Evolutionary conservation across 2,329 filamentous ascomycete species (phyloP).

Genomic region (Fusarium austroafricanum): DNA sequence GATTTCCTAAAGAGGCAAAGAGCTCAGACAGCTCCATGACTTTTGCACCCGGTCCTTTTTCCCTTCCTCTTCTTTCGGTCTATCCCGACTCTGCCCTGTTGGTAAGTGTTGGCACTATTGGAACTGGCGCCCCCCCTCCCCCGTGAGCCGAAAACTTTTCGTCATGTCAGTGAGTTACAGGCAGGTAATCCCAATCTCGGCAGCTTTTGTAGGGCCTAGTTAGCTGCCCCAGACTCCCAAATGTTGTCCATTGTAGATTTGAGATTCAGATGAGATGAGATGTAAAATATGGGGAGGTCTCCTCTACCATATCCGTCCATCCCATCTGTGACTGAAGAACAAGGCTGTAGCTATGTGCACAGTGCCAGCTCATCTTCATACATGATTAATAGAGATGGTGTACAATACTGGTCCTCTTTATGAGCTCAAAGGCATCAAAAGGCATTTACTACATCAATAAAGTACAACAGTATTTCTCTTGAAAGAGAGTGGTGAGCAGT

Average conservation of each 20-base stretch:
- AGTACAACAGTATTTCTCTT: too few species aligned
- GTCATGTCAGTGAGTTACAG: slow-evolving; percentile 9
- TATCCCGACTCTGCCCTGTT: slow-evolving; percentile 43
- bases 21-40: slow-evolving; percentile 37
- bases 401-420: background rate
- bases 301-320: background rate
- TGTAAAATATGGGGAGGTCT: slow-evolving; percentile 25
- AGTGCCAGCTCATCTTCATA: slow-evolving; percentile 23
- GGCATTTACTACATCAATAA: background rate
- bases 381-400: background rate
- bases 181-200: slow-evolving; percentile 36
- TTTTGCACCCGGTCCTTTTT: slow-evolving; percentile 38
- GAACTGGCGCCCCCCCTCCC: slow-evolving; percentile 30
- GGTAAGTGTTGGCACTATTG: background rate
- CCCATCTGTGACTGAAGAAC: slow-evolving; percentile 16
- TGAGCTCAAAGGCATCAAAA: slow-evolving; percentile 4
- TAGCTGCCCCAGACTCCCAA: slow-evolving; percentile 27
- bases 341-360: slow-evolving; percentile 25
- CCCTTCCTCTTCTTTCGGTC: background rate
- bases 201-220: slow-evolving; percentile 27
- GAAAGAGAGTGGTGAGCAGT: background rate
- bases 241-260: background rate
- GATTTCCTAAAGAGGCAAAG: slow-evolving; percentile 43
- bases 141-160: slow-evolving; percentile 46
- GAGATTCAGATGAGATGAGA: slow-evolving; percentile 28